Evolutionary conservation across 2,329 filamentous ascomycete genomes (phyloP).

Genomic region (Penicillium rolfsii): DNA sequence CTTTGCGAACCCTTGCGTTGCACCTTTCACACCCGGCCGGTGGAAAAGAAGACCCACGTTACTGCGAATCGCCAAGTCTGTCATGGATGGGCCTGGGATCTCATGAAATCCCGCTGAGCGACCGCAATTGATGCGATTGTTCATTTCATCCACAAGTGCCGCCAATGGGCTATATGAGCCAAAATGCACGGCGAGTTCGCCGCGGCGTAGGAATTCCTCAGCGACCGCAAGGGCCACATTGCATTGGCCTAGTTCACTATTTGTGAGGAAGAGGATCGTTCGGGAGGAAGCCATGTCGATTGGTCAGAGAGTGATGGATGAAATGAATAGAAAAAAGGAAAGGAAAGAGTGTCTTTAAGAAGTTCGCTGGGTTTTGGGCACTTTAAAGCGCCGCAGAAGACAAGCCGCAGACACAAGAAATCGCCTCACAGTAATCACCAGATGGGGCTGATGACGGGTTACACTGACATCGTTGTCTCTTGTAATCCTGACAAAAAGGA

Average conservation of each 20-base stretch:
- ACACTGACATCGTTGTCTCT: constrained; percentile 12
- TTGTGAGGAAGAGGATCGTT: constrained; percentile 50
- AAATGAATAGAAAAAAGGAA: background rate
- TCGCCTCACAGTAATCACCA: constrained; percentile 7
- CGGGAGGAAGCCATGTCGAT: constrained; percentile 23
- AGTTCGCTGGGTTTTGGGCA: background rate
- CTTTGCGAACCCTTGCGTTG: constrained; percentile 39
- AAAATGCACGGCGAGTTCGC: constrained; percentile 49
- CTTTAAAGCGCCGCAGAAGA: constrained; percentile 9
- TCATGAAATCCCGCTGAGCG: constrained; percentile 37
- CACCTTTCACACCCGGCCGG: constrained; percentile 40
- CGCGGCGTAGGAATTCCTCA: constrained; percentile 45
- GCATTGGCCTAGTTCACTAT: constrained; percentile 52
- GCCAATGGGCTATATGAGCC: constrained; percentile 48
- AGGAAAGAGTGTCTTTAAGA: background rate
- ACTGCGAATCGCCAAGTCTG: constrained; percentile 39
- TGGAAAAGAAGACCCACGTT: constrained; percentile 34
- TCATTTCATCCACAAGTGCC: constrained; percentile 35
- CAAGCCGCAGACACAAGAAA: background rate
- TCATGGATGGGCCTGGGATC: constrained; percentile 38
- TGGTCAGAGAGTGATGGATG: background rate
- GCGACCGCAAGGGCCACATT: constrained; percentile 52
- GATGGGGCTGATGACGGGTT: constrained; percentile 11
- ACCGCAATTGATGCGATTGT: constrained; percentile 20
- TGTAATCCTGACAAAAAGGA: background rate